These are phyloP conservation scores for Thalassiosira exigua DNA, from an alignment of 352 stramenopile species.

Conservation along the genomic window DNA sequence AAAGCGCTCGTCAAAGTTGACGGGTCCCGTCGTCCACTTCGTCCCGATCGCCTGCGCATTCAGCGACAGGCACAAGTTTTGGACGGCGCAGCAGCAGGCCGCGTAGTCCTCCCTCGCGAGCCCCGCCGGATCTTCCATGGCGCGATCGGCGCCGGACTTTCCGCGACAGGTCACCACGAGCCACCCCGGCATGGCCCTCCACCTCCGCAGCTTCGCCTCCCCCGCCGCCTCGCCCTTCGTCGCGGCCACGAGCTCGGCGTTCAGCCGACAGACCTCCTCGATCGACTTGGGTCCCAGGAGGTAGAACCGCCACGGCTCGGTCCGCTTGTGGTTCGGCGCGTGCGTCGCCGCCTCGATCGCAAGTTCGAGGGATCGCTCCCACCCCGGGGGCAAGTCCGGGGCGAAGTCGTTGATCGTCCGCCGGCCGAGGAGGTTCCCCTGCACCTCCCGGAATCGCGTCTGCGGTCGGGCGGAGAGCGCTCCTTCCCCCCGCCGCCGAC, in stretches of 20 bases:
- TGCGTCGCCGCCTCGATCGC: constrained; percentile 56
- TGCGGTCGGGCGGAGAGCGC: constrained; percentile 22
- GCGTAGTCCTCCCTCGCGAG: constrained; percentile 60
- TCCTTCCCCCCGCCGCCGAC: background rate
- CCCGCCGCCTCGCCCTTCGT: constrained; percentile 46
- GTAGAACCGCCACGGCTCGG: constrained; percentile 68
- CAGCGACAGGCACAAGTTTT: constrained; percentile 61
- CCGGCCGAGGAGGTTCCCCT: constrained; percentile 37
- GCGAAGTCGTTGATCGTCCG: constrained; percentile 66
- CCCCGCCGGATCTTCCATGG: constrained; percentile 34
- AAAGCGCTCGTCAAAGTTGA: constrained; percentile 57
- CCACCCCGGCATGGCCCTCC: constrained; percentile 63
- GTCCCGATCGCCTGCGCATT: constrained; percentile 54
- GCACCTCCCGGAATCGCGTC: constrained; percentile 12
- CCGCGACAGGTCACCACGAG: constrained; percentile 57
- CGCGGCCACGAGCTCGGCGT: constrained; percentile 46
- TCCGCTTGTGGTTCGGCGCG: constrained; percentile 69
- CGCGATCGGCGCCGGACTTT: constrained; percentile 2
- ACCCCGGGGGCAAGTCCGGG: constrained; percentile 24
- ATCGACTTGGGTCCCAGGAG: constrained; percentile 53
- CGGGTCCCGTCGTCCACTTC: constrained; percentile 62
- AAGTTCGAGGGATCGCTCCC: constrained; percentile 40
- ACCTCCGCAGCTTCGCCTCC: constrained; percentile 46
- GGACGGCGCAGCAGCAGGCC: constrained; percentile 59
- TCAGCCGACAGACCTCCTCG: constrained; percentile 54